Conservation (phyloP, 306 rosid species). For the Fagus crenata region DNA sequence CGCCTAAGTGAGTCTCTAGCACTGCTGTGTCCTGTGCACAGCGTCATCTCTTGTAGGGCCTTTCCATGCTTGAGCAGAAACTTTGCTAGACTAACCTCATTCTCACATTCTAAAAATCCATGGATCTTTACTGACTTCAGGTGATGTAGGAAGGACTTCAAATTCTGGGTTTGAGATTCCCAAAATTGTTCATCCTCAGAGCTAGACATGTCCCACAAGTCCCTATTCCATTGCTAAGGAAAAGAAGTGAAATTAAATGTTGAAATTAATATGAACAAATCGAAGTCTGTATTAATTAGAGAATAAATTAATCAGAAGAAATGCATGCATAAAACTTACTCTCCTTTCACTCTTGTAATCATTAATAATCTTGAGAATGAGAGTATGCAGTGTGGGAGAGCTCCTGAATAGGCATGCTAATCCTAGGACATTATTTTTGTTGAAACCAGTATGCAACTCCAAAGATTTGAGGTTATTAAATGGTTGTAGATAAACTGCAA, state of each 20-base stretch:
- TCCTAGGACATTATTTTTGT: constrained; percentile 57
- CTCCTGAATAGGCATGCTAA: constrained; percentile 63
- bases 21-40: constrained; percentile 43
- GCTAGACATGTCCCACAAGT: constrained; percentile 56
- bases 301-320: not conserved
- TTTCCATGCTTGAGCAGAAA: constrained; percentile 76
- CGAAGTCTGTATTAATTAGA: not conserved
- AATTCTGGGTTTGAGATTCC: constrained; percentile 59
- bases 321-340: constrained; percentile 40
- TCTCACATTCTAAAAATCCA: constrained; percentile 67
- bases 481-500: constrained; percentile 46
- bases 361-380: constrained; percentile 54
- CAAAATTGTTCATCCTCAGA: constrained; percentile 67
- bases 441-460: constrained; percentile 61
- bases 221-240: constrained; percentile 72
- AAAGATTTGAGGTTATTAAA: constrained; percentile 58
- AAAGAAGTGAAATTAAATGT: constrained; percentile 5
- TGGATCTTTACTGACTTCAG: constrained; percentile 64
- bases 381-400: constrained; percentile 53
- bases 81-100: constrained; percentile 70
- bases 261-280: not conserved
- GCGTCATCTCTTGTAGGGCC: constrained; percentile 57
- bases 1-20: constrained; percentile 54
- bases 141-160: constrained; percentile 57
- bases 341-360: constrained; percentile 50